Evolutionary conservation across 257 asterid genomes (phyloP).

Genomic region (Echites panduratus): DNA sequence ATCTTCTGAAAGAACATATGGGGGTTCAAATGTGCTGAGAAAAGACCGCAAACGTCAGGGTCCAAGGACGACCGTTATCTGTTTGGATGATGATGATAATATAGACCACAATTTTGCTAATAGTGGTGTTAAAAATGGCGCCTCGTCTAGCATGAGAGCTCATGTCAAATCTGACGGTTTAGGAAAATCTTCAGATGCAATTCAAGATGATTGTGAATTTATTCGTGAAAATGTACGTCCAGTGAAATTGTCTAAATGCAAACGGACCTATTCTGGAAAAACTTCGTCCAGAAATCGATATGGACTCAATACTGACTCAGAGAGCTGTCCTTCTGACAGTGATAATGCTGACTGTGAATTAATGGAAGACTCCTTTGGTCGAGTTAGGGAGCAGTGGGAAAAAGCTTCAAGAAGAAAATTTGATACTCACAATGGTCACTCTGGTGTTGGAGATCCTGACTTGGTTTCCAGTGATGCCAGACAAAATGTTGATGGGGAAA

Average conservation of each 20-base stretch:
- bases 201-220: constrained; percentile 37
- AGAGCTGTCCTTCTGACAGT: constrained; percentile 38
- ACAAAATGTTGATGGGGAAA: constrained; percentile 21
- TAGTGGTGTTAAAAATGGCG: constrained; percentile 21
- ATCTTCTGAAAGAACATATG: constrained; percentile 29
- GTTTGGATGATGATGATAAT: constrained; percentile 74
- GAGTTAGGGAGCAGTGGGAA: constrained; percentile 73
- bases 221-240: constrained; percentile 51
- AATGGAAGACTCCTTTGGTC: constrained; percentile 62
- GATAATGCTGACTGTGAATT: constrained; percentile 58
- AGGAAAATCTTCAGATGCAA: constrained; percentile 23
- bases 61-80: constrained; percentile 39
- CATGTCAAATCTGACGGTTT: constrained; percentile 18
- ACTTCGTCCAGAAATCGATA: constrained; percentile 34
- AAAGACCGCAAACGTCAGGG: constrained; percentile 11
- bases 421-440: constrained; percentile 26
- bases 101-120: constrained; percentile 17
- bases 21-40: constrained; percentile 24
- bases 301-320: constrained; percentile 46
- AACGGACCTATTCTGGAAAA: constrained; percentile 85
- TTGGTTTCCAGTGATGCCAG: constrained; percentile 14
- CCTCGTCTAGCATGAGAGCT: constrained; percentile 43
- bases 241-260: constrained; percentile 74
- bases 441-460: constrained; percentile 27
- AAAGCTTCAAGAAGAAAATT: constrained; percentile 62